These are phyloP conservation scores for Geotrichum histeridarum DNA, from an alignment of 1,139 yeast species.

Conservation along the genomic window DNA sequence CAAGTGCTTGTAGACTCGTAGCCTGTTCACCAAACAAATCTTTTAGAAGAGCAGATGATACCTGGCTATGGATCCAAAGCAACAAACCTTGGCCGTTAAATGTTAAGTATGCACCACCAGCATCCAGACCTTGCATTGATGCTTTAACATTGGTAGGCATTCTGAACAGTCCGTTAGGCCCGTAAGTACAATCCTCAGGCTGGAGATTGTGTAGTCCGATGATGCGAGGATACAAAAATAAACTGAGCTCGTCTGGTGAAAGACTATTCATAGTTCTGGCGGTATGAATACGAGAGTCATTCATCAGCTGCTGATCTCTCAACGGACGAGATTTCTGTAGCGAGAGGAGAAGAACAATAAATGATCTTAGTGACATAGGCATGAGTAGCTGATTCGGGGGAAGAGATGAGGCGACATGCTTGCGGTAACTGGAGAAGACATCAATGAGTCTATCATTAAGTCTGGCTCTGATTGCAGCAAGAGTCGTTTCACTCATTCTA, in stretches of 20 bases:
- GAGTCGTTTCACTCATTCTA: slow-evolving; percentile 50
- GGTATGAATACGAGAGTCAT: slow-evolving; percentile 54
- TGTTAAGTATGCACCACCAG: slow-evolving; percentile 72
- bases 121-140: slow-evolving; percentile 45
- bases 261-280: slow-evolving; percentile 50
- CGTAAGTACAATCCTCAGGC: slow-evolving; percentile 46
- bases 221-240: slow-evolving; percentile 74
- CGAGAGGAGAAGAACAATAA: slow-evolving; percentile 64
- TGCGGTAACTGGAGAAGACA: slow-evolving; percentile 70
- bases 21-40: slow-evolving; percentile 68
- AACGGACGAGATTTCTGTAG: slow-evolving; percentile 66
- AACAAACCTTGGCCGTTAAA: slow-evolving; percentile 65
- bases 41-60: slow-evolving; percentile 59
- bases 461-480: slow-evolving; percentile 58
- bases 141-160: slow-evolving; percentile 50
- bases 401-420: slow-evolving; percentile 43
- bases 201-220: slow-evolving; percentile 65
- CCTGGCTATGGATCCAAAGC: slow-evolving; percentile 69
- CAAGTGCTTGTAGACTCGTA: slow-evolving; percentile 44
- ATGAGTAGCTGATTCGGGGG: slow-evolving; percentile 65
- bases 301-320: slow-evolving; percentile 40
- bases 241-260: slow-evolving; percentile 56
- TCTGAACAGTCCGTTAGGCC: slow-evolving; percentile 45
- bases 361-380: slow-evolving; percentile 73
- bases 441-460: slow-evolving; percentile 65